Evolutionary conservation across 345 rosid species (phyloP), one percentile per base, ranked within the genome.

Genomic region (Hypericum perforatum): DNA sequence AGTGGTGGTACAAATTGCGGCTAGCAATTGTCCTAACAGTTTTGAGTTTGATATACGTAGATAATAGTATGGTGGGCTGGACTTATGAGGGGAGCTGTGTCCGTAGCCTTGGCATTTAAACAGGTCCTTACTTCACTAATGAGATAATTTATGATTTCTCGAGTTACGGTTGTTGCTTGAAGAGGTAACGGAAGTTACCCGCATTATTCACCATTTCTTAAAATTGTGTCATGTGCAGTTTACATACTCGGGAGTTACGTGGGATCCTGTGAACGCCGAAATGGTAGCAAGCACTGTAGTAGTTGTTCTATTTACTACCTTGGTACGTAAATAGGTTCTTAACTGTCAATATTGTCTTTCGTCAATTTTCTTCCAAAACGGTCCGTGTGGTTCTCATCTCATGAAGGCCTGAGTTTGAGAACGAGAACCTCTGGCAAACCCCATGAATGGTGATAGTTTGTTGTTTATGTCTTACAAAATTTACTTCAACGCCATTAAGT

Each of bases 61-160:
- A 71, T 84, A 59, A 69, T 91, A 43, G 78, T 91, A 41, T 91
- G 98, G 89, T 91, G 98, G 96, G 96, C 96, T 3, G 94, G 96
- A 8, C 74, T 86, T 13, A 90, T 90, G 82, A 75, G 97, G 66
- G 97, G 97, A 0, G 95, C 95, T 9, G 95, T 86, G 41, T 90
- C 97, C 6, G 79, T 91, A 54, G 98, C 96, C 53, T 70, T 86
- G 63, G 96, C 96, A 70, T 86, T 84, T 66, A 80, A 86, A 55
- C 95, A 86, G 94, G 97, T 90, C 5, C 7, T 58, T 53, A 52
- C 16, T 44, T 42, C 46, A 22, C 32, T 22, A 4, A 22, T 22
- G 32, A 22, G 32, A 22, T 22, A 22, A 22, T 22, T 4, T 22
- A 1, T 22, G 32, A 22, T 22, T 22, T 1, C 32, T 22, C 32